Evolutionary conservation across 805 yeast species (phyloP).

Genomic region (Pichia heedii): DNA sequence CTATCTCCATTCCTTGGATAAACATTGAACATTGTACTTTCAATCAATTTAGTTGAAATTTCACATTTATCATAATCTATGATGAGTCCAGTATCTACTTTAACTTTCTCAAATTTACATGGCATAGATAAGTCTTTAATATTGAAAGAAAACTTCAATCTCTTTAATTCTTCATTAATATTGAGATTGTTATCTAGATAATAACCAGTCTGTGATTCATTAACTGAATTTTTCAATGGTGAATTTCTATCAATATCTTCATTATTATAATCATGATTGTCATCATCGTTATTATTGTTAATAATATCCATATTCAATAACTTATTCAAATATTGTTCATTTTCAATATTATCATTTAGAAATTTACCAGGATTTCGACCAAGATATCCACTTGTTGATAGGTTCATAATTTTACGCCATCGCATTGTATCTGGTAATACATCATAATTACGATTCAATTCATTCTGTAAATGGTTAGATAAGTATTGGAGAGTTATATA

Average conservation of each 20-base stretch:
- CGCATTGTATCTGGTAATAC: conserved; percentile 2
- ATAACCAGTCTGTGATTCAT: no score
- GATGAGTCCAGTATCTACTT: neutral
- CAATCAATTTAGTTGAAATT: neutral
- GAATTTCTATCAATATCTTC: neutral
- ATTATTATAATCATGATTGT: neutral
- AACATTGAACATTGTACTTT: conserved; percentile 3
- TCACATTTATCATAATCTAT: neutral
- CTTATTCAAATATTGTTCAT: conserved; percentile 1
- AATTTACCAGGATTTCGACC: conserved; percentile 7
- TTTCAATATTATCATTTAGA: neutral
- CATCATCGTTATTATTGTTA: neutral
- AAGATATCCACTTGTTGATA: conserved; percentile 4
- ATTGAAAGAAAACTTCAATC: neutral
- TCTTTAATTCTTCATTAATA: neutral
- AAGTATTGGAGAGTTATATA: conserved; percentile 5
- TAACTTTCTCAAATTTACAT: neutral
- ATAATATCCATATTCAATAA: neutral
- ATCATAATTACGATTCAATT: neutral
- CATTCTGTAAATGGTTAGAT: conserved; percentile 1
- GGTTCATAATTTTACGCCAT: conserved; percentile 4
- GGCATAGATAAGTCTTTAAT: conserved; percentile 4
- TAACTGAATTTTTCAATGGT: no score
- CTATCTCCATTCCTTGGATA: conserved; percentile 6
- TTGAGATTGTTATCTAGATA: no score